phyloP scores from a whole-genome alignment of 176 grass and related monocot genomes.

The Oryza meridionalis region DNA sequence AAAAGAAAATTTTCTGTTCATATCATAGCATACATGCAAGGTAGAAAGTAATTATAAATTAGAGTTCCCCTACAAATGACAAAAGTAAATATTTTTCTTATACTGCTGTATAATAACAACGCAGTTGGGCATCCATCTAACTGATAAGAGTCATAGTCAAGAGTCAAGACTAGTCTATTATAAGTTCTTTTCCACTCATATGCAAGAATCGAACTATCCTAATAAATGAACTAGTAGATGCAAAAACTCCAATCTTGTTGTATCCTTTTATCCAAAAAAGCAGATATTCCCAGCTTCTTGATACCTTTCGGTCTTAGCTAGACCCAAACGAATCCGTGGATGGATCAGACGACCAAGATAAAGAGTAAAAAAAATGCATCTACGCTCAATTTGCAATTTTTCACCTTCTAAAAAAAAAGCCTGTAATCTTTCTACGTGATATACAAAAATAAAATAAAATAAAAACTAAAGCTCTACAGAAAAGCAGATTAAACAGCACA shows the following conservation, averaged over 20 bases:
- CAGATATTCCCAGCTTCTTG: not conserved
- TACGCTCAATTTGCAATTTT: not conserved
- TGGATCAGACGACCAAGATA: constrained; percentile 23
- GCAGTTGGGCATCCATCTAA: not conserved
- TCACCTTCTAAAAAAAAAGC: not conserved
- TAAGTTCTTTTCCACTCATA: not conserved
- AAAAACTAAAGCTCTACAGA: not conserved
- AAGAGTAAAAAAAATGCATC: not conserved
- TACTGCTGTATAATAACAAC: not conserved
- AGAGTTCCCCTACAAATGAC: not conserved
- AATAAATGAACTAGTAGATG: not conserved
- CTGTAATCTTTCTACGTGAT: not conserved
- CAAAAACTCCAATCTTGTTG: not conserved
- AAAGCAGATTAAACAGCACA: constrained; percentile 25
- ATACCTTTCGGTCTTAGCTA: not conserved
- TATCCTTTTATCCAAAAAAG: not conserved
- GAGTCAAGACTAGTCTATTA: not conserved
- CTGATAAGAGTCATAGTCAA: not conserved
- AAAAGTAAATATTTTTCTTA: not conserved
- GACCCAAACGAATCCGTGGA: not conserved
- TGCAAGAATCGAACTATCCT: constrained; percentile 8
- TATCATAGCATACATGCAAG: not conserved
- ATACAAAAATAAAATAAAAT: not conserved
- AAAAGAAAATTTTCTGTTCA: not conserved
- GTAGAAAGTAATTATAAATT: not conserved